phyloP scores from a whole-genome alignment of 2,329 filamentous ascomycete genomes.

The Aspergillus fumigatus region DNA sequence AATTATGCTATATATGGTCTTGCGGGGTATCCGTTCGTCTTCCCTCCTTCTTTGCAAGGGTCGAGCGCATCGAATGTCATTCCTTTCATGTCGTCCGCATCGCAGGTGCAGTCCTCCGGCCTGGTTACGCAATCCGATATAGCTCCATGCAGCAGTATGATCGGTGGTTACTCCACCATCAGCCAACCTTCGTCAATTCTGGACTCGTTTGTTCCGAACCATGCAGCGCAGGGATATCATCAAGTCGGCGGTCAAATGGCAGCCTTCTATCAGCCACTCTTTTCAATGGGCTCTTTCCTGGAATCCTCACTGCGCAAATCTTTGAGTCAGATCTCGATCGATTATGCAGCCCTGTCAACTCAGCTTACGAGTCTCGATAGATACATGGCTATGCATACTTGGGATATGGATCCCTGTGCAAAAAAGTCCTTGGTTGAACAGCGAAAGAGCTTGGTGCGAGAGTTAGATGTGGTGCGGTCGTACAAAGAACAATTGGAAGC shows the following conservation, averaged over 20 bases:
- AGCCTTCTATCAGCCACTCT: conserved; percentile 7
- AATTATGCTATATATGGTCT: conserved; percentile 8
- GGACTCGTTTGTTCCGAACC: conserved; percentile 9
- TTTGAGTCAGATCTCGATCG: conserved; percentile 26
- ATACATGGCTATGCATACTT: conserved; percentile 36
- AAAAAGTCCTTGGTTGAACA: conserved; percentile 34
- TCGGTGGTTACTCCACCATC: conserved; percentile 1
- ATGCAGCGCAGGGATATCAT: conserved; percentile 7
- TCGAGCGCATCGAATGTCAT: conserved; percentile 8
- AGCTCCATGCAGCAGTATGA: conserved; percentile 3
- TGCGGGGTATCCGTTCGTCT: conserved; percentile 11
- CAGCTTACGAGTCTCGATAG: conserved; percentile 35
- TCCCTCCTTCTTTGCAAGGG: conserved; percentile 13
- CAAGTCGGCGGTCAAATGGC: conserved; percentile 2
- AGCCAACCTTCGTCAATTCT: conserved; percentile 5
- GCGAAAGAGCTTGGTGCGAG: conserved; percentile 32
- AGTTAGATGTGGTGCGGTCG: conserved; percentile 33
- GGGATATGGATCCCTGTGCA: conserved; percentile 31
- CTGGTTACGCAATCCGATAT: conserved; percentile 7
- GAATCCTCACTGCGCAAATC: conserved; percentile 17
- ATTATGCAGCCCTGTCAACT: conserved; percentile 26
- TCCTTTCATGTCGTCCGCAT: conserved; percentile 8
- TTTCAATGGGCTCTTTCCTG: conserved; percentile 4
- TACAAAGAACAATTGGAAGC: conserved; percentile 33
- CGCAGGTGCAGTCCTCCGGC: conserved; percentile 9